A percentile compares a stretch with the other conserved stretches of the same genome.
Evolutionary conservation across 2,329 filamentous ascomycete species (phyloP).

Genomic region (Ophiocordyceps camponoti-saundersi): DNA sequence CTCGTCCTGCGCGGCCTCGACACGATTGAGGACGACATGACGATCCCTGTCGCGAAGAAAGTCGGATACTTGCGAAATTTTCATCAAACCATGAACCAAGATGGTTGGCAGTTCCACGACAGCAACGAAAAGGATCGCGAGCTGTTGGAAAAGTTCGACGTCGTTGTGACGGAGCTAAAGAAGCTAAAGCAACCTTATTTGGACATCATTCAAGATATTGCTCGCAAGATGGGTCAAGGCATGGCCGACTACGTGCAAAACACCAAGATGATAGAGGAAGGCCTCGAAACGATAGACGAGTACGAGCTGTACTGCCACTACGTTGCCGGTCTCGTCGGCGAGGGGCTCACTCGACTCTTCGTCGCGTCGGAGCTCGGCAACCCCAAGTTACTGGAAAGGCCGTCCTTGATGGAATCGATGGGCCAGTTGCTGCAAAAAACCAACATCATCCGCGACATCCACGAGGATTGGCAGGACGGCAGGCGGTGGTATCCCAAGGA

Average conservation of each 20-base stretch:
- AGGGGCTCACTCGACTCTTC: conserved; percentile 80
- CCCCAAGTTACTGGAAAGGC: conserved; percentile 60
- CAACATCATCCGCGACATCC: conserved; percentile 93
- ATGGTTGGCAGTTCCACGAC: conserved; percentile 80
- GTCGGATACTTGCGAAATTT: conserved; percentile 76
- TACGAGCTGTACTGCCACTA: conserved; percentile 98
- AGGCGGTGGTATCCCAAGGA: conserved; percentile 90
- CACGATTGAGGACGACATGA: conserved; percentile 99
- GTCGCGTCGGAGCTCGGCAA: conserved; percentile 79
- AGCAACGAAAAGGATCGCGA: conserved; percentile 92
- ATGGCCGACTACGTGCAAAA: conserved; percentile 94
- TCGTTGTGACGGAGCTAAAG: conserved; percentile 72
- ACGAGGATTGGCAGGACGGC: conserved; percentile 75
- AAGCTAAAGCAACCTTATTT: conserved; percentile 73
- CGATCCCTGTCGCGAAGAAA: conserved; percentile 64
- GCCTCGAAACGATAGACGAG: conserved; percentile 68
- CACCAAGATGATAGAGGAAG: conserved; percentile 61
- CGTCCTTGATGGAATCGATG: conserved; percentile 84
- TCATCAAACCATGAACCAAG: conserved; percentile 56
- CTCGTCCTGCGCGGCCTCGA: conserved; percentile 81
- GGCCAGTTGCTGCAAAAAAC: conserved; percentile 95
- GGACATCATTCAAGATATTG: conserved; percentile 82
- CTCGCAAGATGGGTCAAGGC: conserved; percentile 87
- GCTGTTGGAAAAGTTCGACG: conserved; percentile 80
- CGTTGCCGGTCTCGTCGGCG: conserved; percentile 94